phyloP scores from a whole-genome alignment of 352 stramenopile species.

The Phytophthora pistaciae region DNA sequence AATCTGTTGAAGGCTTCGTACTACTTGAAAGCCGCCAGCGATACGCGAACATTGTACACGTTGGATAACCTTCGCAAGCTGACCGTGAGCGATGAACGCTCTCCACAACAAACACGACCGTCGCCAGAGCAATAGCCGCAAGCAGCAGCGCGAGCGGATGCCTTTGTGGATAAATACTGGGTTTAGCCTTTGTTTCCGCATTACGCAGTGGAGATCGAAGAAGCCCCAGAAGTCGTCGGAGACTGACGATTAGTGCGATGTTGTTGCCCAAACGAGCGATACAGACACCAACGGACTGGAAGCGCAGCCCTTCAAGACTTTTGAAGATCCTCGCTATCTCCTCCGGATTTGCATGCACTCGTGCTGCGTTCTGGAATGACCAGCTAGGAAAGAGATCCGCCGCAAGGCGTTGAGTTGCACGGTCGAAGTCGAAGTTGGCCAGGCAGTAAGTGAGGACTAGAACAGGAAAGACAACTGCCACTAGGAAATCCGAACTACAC shows the following conservation, averaged over 20 bases:
- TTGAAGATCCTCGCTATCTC: conserved; percentile 27
- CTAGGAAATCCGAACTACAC: conserved; percentile 44
- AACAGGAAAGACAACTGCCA: conserved; percentile 41
- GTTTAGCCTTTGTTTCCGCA: background rate
- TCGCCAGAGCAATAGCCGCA: conserved; percentile 15
- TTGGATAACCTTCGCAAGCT: conserved; percentile 20
- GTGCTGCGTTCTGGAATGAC: conserved; percentile 35
- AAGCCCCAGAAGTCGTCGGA: conserved; percentile 27
- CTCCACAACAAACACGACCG: conserved; percentile 14
- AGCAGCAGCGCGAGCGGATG: conserved; percentile 27
- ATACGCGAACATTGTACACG: conserved; percentile 30
- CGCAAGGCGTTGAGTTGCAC: conserved; percentile 16
- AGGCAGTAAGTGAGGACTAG: conserved; percentile 38
- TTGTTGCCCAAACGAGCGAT: conserved; percentile 47
- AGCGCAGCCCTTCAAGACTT: conserved; percentile 38
- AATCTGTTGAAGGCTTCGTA: background rate
- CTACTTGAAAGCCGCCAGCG: conserved; percentile 23
- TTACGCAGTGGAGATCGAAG: conserved; percentile 2
- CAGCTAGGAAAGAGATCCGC: conserved; percentile 19
- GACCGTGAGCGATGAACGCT: conserved; percentile 23
- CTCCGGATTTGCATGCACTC: conserved; percentile 31
- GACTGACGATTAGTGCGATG: conserved; percentile 24
- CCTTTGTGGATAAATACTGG: conserved; percentile 28
- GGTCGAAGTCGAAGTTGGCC: conserved; percentile 39
- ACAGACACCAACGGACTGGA: conserved; percentile 34